Percentiles rank a stretch among this genome's conserved stretches.
These are phyloP conservation scores for Cladosporium sp. DNA, from an alignment of 2,329 filamentous ascomycete species.

Conservation along the genomic window DNA sequence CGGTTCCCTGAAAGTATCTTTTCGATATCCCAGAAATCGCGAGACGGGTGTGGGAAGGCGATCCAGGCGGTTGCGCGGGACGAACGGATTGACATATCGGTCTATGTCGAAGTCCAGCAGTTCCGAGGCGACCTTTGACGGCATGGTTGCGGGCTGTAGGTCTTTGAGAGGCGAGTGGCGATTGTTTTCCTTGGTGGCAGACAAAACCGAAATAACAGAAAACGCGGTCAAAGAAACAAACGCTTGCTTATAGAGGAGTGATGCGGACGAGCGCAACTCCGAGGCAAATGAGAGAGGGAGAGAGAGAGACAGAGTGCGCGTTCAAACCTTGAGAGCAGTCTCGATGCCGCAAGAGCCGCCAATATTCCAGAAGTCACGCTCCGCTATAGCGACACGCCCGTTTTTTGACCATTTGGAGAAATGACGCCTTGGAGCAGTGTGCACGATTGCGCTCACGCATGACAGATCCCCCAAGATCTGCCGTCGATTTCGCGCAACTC, in stretches of 20 bases:
- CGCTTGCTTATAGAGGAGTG: not conserved
- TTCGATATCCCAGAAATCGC: constrained; percentile 56
- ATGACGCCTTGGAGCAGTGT: not conserved
- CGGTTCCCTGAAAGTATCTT: constrained; percentile 35
- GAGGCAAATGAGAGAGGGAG: not conserved
- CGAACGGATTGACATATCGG: constrained; percentile 64
- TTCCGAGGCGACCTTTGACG: constrained; percentile 11
- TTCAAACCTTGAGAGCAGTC: not conserved
- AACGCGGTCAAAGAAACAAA: not conserved
- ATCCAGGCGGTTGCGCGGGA: constrained; percentile 63
- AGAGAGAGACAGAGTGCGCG: not conserved
- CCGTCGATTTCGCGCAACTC: constrained; percentile 9
- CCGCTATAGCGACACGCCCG: constrained; percentile 3
- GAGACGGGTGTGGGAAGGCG: constrained; percentile 62
- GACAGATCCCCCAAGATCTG: not conserved
- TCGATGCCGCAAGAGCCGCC: not conserved
- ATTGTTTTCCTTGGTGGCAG: not conserved
- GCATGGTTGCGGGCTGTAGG: not conserved
- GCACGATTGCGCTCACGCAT: not conserved
- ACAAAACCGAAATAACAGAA: not conserved
- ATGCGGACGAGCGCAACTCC: not conserved
- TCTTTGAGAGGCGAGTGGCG: not conserved
- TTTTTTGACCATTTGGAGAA: no score
- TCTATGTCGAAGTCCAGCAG: constrained; percentile 68
- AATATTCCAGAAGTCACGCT: not conserved